A percentile compares a stretch with the other conserved stretches of the same genome.
Evolutionary conservation across 257 asterid genomes (phyloP).

Genomic region (Ilex asprella): DNA sequence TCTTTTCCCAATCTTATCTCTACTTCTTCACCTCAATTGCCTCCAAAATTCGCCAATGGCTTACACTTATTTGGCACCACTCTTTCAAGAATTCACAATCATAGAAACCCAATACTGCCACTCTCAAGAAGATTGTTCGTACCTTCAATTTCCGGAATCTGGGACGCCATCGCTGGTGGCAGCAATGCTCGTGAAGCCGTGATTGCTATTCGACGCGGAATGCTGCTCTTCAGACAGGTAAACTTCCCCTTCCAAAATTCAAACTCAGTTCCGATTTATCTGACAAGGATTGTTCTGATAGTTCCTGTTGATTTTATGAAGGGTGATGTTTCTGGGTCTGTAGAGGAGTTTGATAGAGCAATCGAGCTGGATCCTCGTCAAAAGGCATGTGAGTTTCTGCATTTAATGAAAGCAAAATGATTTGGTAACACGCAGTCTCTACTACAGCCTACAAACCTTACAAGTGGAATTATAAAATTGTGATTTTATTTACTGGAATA

Average conservation of each 20-base stretch:
- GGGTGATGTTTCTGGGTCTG: constrained; percentile 84
- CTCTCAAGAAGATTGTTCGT: constrained; percentile 45
- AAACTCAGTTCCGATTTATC: not conserved
- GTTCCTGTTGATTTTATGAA: constrained; percentile 17
- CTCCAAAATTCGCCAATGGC: constrained; percentile 20
- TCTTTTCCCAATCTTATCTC: constrained; percentile 9
- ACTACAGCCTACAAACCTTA: too few species aligned
- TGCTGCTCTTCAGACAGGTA: constrained; percentile 93
- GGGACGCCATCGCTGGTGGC: constrained; percentile 77
- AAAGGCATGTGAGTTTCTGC: constrained; percentile 53
- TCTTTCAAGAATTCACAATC: constrained; percentile 17
- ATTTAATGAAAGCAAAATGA: not conserved
- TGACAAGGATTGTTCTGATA: not conserved
- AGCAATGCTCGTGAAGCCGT: constrained; percentile 63
- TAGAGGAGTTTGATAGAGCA: constrained; percentile 86
- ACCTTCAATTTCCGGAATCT: constrained; percentile 63
- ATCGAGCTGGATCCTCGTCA: constrained; percentile 80
- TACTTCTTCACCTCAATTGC: constrained; percentile 11
- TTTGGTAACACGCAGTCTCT: too few species aligned
- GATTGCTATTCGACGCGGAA: constrained; percentile 64
- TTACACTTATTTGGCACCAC: constrained; percentile 20
- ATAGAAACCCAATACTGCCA: constrained; percentile 19
- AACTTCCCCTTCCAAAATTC: not conserved
- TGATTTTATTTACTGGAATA: too few species aligned
- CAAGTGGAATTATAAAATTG: too few species aligned